These are phyloP conservation scores for Lipomyces chichibuensis DNA, from an alignment of 805 yeast genomes.

Conservation along the genomic window DNA sequence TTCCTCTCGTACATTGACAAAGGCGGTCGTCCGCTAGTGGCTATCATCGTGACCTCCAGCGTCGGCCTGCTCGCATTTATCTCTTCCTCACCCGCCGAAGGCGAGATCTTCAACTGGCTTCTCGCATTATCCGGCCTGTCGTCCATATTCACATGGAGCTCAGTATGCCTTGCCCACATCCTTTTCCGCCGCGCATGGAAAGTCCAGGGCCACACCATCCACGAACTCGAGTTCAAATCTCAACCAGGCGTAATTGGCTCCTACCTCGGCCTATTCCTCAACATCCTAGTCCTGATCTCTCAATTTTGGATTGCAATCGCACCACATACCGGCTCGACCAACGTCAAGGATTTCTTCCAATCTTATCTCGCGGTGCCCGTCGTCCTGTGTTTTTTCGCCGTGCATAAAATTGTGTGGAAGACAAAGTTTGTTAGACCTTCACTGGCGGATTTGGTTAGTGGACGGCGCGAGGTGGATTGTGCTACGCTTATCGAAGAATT, in stretches of 20 bases:
- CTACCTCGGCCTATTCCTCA: constrained; percentile 61
- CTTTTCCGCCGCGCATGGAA: constrained; percentile 66
- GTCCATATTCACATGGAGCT: constrained; percentile 77
- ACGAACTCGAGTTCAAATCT: constrained; percentile 68
- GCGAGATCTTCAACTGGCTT: constrained; percentile 68
- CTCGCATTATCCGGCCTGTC: constrained; percentile 77
- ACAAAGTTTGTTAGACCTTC: constrained; percentile 50
- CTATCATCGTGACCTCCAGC: constrained; percentile 52
- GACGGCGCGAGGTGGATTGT: constrained; percentile 62
- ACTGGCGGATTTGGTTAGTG: constrained; percentile 64
- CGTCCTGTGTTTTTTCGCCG: constrained; percentile 51
- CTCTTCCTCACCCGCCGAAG: constrained; percentile 59
- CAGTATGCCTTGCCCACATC: constrained; percentile 68
- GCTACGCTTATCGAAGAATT: constrained; percentile 61
- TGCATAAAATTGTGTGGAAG: constrained; percentile 55
- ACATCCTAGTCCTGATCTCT: constrained; percentile 64
- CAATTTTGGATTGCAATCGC: constrained; percentile 83
- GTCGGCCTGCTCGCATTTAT: constrained; percentile 65
- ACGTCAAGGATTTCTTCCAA: constrained; percentile 53
- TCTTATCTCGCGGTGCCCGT: constrained; percentile 56
- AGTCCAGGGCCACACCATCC: constrained; percentile 65
- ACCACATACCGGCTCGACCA: constrained; percentile 56
- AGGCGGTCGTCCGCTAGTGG: constrained; percentile 78
- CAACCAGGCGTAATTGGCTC: constrained; percentile 74
- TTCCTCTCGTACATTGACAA: constrained; percentile 71